Evolutionary conservation across 2,329 filamentous ascomycete species (phyloP).

Genomic region (Stachybotrys chartarum): DNA sequence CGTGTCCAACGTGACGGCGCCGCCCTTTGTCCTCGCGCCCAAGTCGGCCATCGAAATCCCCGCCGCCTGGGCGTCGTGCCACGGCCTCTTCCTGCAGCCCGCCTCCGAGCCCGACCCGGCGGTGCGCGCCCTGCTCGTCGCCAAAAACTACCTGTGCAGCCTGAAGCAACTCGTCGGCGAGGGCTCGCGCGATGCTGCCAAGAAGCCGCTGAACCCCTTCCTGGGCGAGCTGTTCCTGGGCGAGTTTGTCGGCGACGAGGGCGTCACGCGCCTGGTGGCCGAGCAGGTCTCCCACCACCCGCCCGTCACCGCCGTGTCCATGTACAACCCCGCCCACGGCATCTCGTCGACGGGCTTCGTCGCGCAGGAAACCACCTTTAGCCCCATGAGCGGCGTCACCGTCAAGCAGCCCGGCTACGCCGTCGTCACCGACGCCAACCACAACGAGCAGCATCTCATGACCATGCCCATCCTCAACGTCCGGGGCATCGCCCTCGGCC

Average conservation of each 20-base stretch:
- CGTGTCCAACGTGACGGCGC: slow-evolving; percentile 1
- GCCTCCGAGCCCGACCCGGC: background rate
- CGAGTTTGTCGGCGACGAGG: background rate
- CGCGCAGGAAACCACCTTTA: slow-evolving; percentile 2
- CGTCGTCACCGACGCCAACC: background rate
- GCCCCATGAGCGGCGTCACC: background rate
- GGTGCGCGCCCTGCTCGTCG: slow-evolving; percentile 1
- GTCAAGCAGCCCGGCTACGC: slow-evolving; percentile 2
- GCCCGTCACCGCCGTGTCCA: slow-evolving; percentile 1
- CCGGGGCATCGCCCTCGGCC: slow-evolving; percentile 1
- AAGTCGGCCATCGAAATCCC: slow-evolving; percentile 4
- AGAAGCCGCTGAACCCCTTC: slow-evolving; percentile 4
- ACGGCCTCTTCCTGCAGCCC: slow-evolving; percentile 1
- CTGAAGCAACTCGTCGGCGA: slow-evolving; percentile 1
- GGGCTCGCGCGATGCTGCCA: background rate
- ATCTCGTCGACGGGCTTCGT: slow-evolving; percentile 1
- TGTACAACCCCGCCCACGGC: slow-evolving; percentile 1
- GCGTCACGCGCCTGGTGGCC: background rate
- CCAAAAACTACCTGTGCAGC: slow-evolving; percentile 4
- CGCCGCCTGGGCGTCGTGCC: slow-evolving; percentile 1
- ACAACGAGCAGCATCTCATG: slow-evolving; percentile 3
- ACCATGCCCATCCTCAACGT: slow-evolving; percentile 4
- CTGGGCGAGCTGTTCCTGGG: slow-evolving; percentile 2
- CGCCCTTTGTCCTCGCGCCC: slow-evolving; percentile 3
- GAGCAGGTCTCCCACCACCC: slow-evolving; percentile 4